These are phyloP conservation scores for Incumbomyces lentus DNA, from an alignment of 2,329 filamentous ascomycete genomes.

Conservation along the genomic window DNA sequence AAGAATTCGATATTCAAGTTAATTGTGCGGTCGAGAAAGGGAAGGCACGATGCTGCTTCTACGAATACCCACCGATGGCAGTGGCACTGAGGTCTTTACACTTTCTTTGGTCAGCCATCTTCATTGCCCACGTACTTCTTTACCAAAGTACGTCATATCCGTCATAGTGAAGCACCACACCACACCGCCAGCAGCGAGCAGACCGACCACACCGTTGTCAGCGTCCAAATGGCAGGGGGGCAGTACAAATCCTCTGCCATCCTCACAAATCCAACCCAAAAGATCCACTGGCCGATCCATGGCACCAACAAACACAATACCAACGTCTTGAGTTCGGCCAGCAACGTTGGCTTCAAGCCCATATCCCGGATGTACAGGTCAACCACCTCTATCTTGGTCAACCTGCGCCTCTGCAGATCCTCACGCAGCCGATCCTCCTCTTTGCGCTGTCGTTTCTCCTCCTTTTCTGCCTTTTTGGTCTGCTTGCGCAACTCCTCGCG, in stretches of 20 bases:
- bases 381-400: not conserved
- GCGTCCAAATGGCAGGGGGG: not conserved
- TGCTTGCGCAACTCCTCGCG: not conserved
- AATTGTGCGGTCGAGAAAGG: too few species aligned
- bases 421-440: too few species aligned
- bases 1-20: too few species aligned
- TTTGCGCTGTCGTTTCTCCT: not conserved
- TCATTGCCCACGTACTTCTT: too few species aligned
- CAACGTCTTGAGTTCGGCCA: constrained; percentile 11
- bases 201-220: not conserved
- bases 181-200: constrained; percentile 3
- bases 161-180: constrained; percentile 1
- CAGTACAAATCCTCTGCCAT: constrained; percentile 21
- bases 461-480: constrained; percentile 7
- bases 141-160: too few species aligned
- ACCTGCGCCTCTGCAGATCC: not conserved
- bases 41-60: too few species aligned
- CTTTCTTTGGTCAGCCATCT: too few species aligned
- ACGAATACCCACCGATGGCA: too few species aligned
- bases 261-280: constrained; percentile 24
- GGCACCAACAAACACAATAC: constrained; percentile 14
- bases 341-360: not conserved
- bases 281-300: constrained; percentile 24
- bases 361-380: not conserved
- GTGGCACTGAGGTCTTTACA: too few species aligned